Percentiles rank a stretch among this genome's conserved stretches.
Evolutionary conservation across 2,329 filamentous ascomycete species (phyloP).

Genomic region (Cercospora citrullina): DNA sequence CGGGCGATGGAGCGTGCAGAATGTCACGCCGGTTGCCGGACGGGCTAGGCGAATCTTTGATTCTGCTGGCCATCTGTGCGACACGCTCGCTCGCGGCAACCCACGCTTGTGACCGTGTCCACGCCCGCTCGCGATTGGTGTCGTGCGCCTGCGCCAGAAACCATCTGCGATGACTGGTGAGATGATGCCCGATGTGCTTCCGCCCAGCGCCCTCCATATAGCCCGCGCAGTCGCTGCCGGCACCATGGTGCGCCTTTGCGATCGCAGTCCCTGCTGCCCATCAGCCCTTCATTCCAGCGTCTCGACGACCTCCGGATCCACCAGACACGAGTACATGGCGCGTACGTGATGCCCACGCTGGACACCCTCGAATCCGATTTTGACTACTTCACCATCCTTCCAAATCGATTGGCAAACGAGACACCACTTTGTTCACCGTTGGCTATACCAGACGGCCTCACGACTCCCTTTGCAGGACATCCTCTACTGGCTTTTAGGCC

Average conservation of each 20-base stretch:
- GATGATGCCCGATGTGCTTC: constrained; percentile 15
- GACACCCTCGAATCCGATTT: background rate
- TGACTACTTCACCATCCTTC: constrained; percentile 5
- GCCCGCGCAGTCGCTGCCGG: constrained; percentile 1
- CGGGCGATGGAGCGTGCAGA: constrained; percentile 9
- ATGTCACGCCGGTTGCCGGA: background rate
- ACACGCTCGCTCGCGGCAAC: constrained; percentile 3
- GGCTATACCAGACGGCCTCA: background rate
- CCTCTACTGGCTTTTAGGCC: background rate
- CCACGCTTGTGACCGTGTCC: background rate
- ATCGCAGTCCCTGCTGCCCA: constrained; percentile 15
- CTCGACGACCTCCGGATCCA: constrained; percentile 11
- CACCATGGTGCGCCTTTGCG: constrained; percentile 4
- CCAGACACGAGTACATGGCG: constrained; percentile 5
- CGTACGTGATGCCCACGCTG: constrained; percentile 12
- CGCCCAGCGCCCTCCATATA: constrained; percentile 17
- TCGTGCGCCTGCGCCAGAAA: background rate
- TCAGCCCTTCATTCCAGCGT: constrained; percentile 20
- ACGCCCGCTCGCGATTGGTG: constrained; percentile 1
- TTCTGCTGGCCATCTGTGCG: constrained; percentile 16
- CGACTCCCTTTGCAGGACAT: background rate
- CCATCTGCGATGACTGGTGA: constrained; percentile 17
- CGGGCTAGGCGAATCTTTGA: constrained; percentile 15
- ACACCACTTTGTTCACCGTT: background rate
- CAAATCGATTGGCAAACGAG: background rate